Conservation (phyloP, 2,329 filamentous ascomycete genomes). For the Arachnomyces sp. region DNA sequence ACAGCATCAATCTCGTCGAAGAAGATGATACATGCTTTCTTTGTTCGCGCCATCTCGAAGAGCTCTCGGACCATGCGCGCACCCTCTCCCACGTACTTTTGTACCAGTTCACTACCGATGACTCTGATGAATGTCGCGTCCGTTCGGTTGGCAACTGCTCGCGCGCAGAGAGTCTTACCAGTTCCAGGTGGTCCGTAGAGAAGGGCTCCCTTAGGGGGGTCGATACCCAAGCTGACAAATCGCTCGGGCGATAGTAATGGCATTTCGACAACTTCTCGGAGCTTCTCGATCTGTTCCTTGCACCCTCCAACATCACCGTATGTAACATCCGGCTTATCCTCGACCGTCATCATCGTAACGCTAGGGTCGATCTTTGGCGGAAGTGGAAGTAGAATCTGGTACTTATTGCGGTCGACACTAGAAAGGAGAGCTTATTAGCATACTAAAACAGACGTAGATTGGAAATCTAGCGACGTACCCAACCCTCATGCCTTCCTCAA, state of each 20-base stretch:
- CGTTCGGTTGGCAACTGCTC: constrained; percentile 94
- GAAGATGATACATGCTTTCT: constrained; percentile 99
- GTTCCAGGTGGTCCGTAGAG: constrained; percentile 96
- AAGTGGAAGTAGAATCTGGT: constrained; percentile 92
- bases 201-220: constrained; percentile 92
- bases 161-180: constrained; percentile 96
- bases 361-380: constrained; percentile 98
- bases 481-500: constrained; percentile 98
- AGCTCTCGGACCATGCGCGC: constrained; percentile 97
- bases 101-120: constrained; percentile 93
- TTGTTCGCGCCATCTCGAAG: constrained; percentile 98
- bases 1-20: constrained; percentile 98
- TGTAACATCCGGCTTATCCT: constrained; percentile 98
- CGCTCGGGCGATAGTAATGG: constrained; percentile 90
- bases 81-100: constrained; percentile 98
- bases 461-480: constrained; percentile 45
- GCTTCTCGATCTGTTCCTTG: constrained; percentile 99
- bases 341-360: constrained; percentile 99
- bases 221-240: constrained; percentile 97
- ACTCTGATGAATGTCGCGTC: constrained; percentile 98
- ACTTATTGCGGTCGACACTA: constrained; percentile 93
- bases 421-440: not conserved
- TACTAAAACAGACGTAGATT: not conserved
- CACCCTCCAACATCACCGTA: constrained; percentile 98
- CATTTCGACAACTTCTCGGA: constrained; percentile 98